Evolutionary conservation across 148 eudicot genomes (phyloP).

Genomic region (Silene conica): DNA sequence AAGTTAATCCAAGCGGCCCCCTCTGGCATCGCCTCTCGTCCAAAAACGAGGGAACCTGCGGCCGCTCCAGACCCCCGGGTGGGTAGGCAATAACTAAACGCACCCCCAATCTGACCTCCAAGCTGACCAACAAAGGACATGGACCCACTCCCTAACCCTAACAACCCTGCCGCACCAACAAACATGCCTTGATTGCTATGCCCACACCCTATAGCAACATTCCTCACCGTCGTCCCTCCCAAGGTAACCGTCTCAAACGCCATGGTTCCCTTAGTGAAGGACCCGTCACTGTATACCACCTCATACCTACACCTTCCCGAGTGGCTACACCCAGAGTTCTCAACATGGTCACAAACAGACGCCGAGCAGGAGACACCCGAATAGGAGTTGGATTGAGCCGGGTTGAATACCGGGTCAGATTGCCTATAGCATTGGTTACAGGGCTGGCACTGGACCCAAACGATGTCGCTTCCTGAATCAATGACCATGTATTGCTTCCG

Average conservation of each 20-base stretch:
- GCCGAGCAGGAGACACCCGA: constrained; percentile 59
- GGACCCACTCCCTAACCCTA: constrained; percentile 83
- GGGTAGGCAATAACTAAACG: constrained; percentile 69
- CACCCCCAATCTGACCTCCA: constrained; percentile 80
- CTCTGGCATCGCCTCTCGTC: constrained; percentile 57
- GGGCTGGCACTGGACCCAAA: constrained; percentile 94
- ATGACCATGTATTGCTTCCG: constrained; percentile 72
- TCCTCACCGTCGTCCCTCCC: constrained; percentile 40
- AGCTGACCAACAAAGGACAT: constrained; percentile 83
- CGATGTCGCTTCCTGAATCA: constrained; percentile 83
- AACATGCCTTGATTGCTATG: constrained; percentile 85
- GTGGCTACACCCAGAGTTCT: constrained; percentile 49
- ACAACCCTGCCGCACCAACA: constrained; percentile 76
- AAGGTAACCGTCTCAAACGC: constrained; percentile 77
- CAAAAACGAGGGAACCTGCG: constrained; percentile 72
- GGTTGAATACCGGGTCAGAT: constrained; percentile 93
- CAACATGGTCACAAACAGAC: constrained; percentile 46
- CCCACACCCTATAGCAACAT: constrained; percentile 89
- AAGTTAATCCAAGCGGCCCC: constrained; percentile 90
- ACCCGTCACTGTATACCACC: constrained; percentile 78
- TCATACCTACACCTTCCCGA: constrained; percentile 62
- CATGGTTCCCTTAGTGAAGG: constrained; percentile 74
- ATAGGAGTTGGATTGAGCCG: constrained; percentile 63
- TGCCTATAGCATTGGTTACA: constrained; percentile 71
- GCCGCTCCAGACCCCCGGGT: constrained; percentile 63